Percentiles rank a stretch among this genome's conserved stretches.
These are phyloP conservation scores for Diutina pseudorugosa DNA, from an alignment of 1,139 yeast species.

Conservation along the genomic window DNA sequence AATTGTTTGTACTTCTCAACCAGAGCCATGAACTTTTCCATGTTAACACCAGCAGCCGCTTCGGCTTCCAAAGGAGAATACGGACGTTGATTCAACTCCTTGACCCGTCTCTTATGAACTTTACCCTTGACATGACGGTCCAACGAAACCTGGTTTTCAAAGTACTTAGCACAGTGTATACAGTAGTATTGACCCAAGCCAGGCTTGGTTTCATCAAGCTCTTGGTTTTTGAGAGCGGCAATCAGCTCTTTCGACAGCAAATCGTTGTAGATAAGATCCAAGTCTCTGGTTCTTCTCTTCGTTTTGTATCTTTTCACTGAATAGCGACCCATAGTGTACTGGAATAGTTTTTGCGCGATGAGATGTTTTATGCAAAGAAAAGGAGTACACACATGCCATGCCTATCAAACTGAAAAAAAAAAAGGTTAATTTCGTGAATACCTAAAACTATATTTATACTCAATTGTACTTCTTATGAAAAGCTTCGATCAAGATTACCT, in stretches of 20 bases:
- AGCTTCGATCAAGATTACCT: too few relatives aligned
- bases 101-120: slow-evolving; percentile 77
- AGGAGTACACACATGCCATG: too few relatives aligned
- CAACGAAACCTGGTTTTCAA: slow-evolving; percentile 65
- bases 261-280: slow-evolving; percentile 75
- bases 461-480: too few relatives aligned
- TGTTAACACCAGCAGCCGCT: slow-evolving; percentile 77
- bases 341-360: not conserved
- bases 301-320: slow-evolving; percentile 67
- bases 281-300: slow-evolving; percentile 73
- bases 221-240: slow-evolving; percentile 58
- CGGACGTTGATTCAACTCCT: slow-evolving; percentile 63
- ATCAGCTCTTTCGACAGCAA: slow-evolving; percentile 54
- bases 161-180: slow-evolving; percentile 87
- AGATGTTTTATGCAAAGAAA: not conserved
- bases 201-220: slow-evolving; percentile 79
- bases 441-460: too few relatives aligned
- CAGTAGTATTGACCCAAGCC: slow-evolving; percentile 94
- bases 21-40: slow-evolving; percentile 49
- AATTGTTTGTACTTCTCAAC: slow-evolving; percentile 43
- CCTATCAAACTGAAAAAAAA: not conserved
- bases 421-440: too few relatives aligned
- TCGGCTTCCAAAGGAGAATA: slow-evolving; percentile 82
- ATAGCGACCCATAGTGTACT: slow-evolving; percentile 66
- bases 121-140: slow-evolving; percentile 65